A percentile compares a stretch with the other conserved stretches of the same genome.
Conservation (phyloP, 179 eudicot genomes). For the Pouteria campechiana region DNA sequence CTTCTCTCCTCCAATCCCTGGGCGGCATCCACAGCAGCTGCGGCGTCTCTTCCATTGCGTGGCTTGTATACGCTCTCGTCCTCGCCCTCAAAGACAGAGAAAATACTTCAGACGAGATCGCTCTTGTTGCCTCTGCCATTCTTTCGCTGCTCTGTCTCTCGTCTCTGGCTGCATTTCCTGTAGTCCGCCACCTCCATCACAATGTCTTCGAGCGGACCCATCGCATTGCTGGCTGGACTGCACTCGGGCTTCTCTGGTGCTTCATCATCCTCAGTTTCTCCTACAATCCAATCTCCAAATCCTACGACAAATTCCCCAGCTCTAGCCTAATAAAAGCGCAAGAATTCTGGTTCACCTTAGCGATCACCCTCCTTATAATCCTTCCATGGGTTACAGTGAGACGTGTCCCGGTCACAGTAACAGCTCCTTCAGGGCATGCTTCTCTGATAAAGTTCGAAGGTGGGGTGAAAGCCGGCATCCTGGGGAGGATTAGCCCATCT, state of each 20-base stretch:
- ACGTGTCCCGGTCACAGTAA: conserved; percentile 23
- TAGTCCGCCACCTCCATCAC: conserved; percentile 38
- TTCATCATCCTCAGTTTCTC: conserved; percentile 23
- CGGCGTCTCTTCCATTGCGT: conserved; percentile 31
- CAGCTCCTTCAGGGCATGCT: conserved; percentile 35
- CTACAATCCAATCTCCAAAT: conserved; percentile 20
- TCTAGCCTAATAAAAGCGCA: conserved; percentile 9
- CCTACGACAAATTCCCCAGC: conserved; percentile 9
- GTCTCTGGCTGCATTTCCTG: conserved; percentile 35
- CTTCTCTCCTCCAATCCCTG: conserved; percentile 23
- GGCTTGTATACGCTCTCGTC: conserved; percentile 28
- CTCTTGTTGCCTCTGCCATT: conserved; percentile 19
- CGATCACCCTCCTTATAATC: conserved; percentile 19
- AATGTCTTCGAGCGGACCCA: conserved; percentile 42
- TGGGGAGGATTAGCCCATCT: conserved; percentile 41
- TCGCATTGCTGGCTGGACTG: conserved; percentile 29
- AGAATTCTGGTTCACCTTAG: conserved; percentile 26
- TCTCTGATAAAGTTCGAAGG: conserved; percentile 33
- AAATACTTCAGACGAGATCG: conserved; percentile 15
- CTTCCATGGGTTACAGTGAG: conserved; percentile 38
- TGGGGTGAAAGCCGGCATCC: conserved; percentile 26
- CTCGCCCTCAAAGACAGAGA: conserved; percentile 24
- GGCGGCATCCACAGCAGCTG: conserved; percentile 47
- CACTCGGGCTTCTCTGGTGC: conserved; percentile 26
- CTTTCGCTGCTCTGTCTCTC: conserved; percentile 23